Conservation (phyloP, 768 basidiomycete species). For the Boletus rubropictus region DNA sequence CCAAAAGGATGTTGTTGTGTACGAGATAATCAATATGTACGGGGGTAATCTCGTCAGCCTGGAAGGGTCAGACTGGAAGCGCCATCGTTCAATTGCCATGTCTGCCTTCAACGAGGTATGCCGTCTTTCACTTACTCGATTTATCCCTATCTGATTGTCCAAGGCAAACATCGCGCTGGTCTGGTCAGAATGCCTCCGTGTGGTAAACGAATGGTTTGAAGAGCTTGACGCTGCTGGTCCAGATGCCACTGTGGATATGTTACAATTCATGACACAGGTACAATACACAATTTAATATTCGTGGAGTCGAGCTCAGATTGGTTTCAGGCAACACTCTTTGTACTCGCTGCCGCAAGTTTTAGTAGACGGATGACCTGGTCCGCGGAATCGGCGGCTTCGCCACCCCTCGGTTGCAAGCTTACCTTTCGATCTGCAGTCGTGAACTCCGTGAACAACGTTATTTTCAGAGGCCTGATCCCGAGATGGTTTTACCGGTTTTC, state of each 20-base stretch:
- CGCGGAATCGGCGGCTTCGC: conserved; percentile 24
- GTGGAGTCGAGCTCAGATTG: neutral
- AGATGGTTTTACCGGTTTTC: conserved; percentile 27
- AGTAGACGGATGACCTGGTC: conserved; percentile 34
- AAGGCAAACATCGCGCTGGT: conserved; percentile 45
- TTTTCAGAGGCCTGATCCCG: conserved; percentile 31
- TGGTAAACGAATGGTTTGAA: conserved; percentile 39
- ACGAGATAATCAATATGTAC: conserved; percentile 41
- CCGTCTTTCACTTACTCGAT: neutral
- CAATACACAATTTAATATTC: neutral
- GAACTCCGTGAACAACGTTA: conserved; percentile 15
- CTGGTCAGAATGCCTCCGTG: conserved; percentile 40
- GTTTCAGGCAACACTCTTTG: conserved; percentile 32
- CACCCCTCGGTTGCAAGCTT: conserved; percentile 29
- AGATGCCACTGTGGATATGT: conserved; percentile 19
- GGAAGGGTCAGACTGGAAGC: conserved; percentile 44
- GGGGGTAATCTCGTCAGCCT: conserved; percentile 40
- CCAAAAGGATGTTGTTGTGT: conserved; percentile 36
- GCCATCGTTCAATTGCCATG: conserved; percentile 40
- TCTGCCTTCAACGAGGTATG: conserved; percentile 47
- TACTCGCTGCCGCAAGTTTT: conserved; percentile 40
- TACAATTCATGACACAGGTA: conserved; percentile 13
- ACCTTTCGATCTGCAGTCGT: conserved; percentile 35
- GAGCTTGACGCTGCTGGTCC: conserved; percentile 27
- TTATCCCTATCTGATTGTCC: neutral